Evolutionary conservation across 352 stramenopile species (phyloP).

Genomic region (Phytophthora nicotianae): DNA sequence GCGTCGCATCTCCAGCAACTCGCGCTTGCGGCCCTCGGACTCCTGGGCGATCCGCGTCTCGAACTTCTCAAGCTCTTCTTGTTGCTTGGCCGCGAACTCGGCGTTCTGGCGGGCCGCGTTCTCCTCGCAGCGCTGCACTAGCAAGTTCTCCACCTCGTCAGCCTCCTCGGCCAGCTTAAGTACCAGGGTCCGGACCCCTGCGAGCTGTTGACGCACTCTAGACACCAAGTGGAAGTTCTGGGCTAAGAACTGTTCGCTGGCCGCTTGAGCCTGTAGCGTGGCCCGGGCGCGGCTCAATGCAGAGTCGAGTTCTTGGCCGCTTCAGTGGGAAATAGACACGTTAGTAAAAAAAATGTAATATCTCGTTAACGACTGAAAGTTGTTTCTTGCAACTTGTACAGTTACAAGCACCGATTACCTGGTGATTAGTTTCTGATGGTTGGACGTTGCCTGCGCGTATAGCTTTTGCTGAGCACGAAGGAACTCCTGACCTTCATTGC

Average conservation of each 20-base stretch:
- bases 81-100: slow-evolving; percentile 62
- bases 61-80: slow-evolving; percentile 79
- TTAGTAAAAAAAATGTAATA: slow-evolving; percentile 21
- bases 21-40: slow-evolving; percentile 64
- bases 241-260: slow-evolving; percentile 70
- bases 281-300: slow-evolving; percentile 46
- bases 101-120: slow-evolving; percentile 76
- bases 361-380: slow-evolving; percentile 8
- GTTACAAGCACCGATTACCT: slow-evolving; percentile 33
- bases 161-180: slow-evolving; percentile 62
- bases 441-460: slow-evolving; percentile 32
- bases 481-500: slow-evolving; percentile 51
- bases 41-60: slow-evolving; percentile 64
- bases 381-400: slow-evolving; percentile 10
- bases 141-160: slow-evolving; percentile 72
- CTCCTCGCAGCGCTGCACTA: slow-evolving; percentile 77
- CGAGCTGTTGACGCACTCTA: slow-evolving; percentile 59
- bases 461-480: slow-evolving; percentile 45
- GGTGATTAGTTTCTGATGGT: slow-evolving; percentile 52
- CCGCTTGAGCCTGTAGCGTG: slow-evolving; percentile 60
- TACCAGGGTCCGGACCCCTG: slow-evolving; percentile 49
- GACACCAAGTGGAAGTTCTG: slow-evolving; percentile 70
- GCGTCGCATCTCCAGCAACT: slow-evolving; percentile 61
- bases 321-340: slow-evolving; percentile 23
- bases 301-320: slow-evolving; percentile 55